Base-by-base conservation (phyloP, 163 green algal genomes). In the Prototheca wickerhamii region DNA sequence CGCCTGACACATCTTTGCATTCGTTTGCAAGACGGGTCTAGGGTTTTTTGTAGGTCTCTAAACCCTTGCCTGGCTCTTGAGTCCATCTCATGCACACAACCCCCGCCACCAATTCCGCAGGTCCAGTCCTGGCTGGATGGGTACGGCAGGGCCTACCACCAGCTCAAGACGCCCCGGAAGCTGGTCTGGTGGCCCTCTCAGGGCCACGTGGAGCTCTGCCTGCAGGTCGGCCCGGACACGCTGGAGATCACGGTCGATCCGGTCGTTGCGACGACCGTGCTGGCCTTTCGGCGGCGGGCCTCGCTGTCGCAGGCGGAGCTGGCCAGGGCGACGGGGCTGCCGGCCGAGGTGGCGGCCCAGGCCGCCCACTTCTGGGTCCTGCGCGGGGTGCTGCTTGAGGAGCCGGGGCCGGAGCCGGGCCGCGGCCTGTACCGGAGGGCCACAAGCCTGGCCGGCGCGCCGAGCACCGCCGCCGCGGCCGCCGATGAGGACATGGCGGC, bases 331-430 rank as follows among this genome's bases (percentile, higher is more conserved):
- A 55, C 96, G 60, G 75, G 78, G 0, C 52, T 94, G 34, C 52
- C 72, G 0, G 29, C 63, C 29, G 49, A 70, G 8, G 62, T 82
- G 29, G 67, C 95, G 54, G 72, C 82, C 4, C 67, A 72, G 34
- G 81, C 82, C 30, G 74, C 80, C 28, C 58, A 86, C 23, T 89
- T 92, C 61, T 97, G 91, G 91, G 76, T 97, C 31, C 91, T 88
- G 54, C 78, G 89, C 42, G 91, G 87, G 34, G 72, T 58, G 86
- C 28, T 44, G 68, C 37, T 76, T 83, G 72, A 42, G 53, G 28
- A 63, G 70, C n/a, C n/a, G 23, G 60, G 62, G 4, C 37, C 6
- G 42, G 23, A 2, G 20, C 30, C 20, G 28, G 62, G 15, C 46
- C 42, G 53, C 29, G 23, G 37, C 23, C 21, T 57, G 33, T 74